Evolutionary conservation across 495 filamentous ascomycete genomes (phyloP).

Genomic region (Jackrogersella multiformis): DNA sequence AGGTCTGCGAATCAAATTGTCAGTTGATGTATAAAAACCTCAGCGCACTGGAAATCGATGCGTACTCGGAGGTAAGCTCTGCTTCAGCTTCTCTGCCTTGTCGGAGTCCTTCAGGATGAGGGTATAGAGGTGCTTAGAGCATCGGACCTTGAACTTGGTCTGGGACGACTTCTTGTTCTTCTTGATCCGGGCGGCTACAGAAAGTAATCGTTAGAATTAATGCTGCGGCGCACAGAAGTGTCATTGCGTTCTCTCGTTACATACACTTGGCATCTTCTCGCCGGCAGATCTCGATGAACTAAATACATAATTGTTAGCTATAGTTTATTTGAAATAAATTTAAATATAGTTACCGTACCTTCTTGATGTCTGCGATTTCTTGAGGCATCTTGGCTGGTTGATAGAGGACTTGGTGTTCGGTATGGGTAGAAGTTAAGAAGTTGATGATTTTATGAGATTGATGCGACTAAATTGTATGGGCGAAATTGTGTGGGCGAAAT

Average conservation of each 20-base stretch:
- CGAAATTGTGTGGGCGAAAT: constrained; percentile 49
- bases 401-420: constrained; percentile 37
- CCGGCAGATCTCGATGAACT: constrained; percentile 99
- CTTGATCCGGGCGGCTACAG: constrained; percentile 93
- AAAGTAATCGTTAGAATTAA: constrained; percentile 50
- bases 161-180: constrained; percentile 85
- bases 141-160: constrained; percentile 99
- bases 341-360: constrained; percentile 49
- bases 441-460: constrained; percentile 44
- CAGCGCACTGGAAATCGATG: not conserved
- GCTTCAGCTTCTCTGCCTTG: constrained; percentile 99
- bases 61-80: constrained; percentile 93
- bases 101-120: constrained; percentile 96
- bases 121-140: constrained; percentile 92
- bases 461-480: constrained; percentile 49
- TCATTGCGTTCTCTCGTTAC: constrained; percentile 47
- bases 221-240: not conserved
- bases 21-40: not conserved
- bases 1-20: constrained; percentile 47
- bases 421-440: constrained; percentile 40
- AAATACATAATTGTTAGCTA: constrained; percentile 49
- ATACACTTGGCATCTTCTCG: constrained; percentile 97
- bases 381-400: constrained; percentile 80
- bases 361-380: constrained; percentile 99
- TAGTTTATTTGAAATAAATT: not conserved